A percentile compares a stretch with the other conserved stretches of the same genome.
These are phyloP conservation scores for Cornus kousa DNA, from an alignment of 148 eudicot genomes.

Conservation along the genomic window DNA sequence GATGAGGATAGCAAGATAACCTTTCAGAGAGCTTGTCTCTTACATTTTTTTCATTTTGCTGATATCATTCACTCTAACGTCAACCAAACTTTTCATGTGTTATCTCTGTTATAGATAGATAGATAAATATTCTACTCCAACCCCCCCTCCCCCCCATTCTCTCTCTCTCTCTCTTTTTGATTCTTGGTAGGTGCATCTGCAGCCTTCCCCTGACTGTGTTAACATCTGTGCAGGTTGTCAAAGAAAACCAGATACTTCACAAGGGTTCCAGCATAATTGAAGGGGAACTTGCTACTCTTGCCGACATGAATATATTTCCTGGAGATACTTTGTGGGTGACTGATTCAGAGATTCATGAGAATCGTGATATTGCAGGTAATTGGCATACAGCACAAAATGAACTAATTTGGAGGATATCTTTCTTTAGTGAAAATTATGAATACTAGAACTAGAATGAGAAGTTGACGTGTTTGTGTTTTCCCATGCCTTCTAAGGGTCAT, in stretches of 20 bases:
- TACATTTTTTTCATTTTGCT: no score
- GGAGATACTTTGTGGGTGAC: conserved; percentile 90
- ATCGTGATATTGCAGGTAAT: conserved; percentile 96
- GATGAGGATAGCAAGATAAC: no score
- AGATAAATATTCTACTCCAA: background rate
- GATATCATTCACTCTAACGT: background rate
- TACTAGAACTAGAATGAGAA: no score
- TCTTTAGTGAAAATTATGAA: no score
- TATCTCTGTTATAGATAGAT: background rate
- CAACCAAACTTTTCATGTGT: background rate
- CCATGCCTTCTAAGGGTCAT: no score
- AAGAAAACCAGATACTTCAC: conserved; percentile 95
- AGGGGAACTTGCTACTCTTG: conserved; percentile 73
- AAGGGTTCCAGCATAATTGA: conserved; percentile 77
- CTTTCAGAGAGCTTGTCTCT: no score
- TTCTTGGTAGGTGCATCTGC: background rate
- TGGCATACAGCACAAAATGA: background rate
- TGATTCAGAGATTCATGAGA: conserved; percentile 91
- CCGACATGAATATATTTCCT: conserved; percentile 80
- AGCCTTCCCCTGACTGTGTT: background rate
- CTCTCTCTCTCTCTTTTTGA: background rate
- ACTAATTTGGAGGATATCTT: background rate
- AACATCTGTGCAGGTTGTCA: conserved; percentile 70
- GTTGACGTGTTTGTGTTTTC: no score
- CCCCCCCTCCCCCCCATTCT: background rate